Conservation (phyloP, 2,329 filamentous ascomycete genomes). For the Sphaerostilbella broomeana region DNA sequence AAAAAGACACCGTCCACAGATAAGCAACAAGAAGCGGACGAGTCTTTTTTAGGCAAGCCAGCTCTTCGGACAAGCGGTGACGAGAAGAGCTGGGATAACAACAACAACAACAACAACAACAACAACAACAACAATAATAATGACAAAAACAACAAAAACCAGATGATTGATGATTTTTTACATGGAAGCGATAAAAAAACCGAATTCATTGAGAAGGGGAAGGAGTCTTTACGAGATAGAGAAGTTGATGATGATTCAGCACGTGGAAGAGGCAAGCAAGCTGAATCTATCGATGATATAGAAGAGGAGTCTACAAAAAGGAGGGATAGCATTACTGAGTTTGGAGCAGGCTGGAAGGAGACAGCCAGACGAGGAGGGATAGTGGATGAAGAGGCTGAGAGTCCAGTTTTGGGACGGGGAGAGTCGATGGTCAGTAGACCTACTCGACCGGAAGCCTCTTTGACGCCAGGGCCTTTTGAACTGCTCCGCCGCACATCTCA, state of each 20-base stretch:
- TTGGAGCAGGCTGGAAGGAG: conserved; percentile 20
- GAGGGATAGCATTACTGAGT: conserved; percentile 17
- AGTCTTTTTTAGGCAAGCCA: conserved; percentile 40
- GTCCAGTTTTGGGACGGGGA: conserved; percentile 31
- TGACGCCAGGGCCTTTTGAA: conserved; percentile 16
- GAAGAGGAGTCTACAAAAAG: conserved; percentile 2
- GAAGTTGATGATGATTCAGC: no score
- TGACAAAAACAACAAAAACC: not conserved
- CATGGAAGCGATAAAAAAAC: not conserved
- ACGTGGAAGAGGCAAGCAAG: no score
- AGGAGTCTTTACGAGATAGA: no score
- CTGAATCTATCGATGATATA: not conserved
- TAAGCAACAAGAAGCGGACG: conserved; percentile 27
- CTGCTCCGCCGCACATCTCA: conserved; percentile 27
- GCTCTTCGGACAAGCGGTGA: conserved; percentile 39
- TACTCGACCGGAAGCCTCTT: not conserved
- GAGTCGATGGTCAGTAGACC: conserved; percentile 16
- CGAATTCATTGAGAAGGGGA: conserved; percentile 2
- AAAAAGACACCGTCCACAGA: conserved; percentile 16
- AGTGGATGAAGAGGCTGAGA: conserved; percentile 29
- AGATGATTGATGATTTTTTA: conserved; percentile 8
- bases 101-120: conserved; percentile 1
- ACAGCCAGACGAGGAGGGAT: conserved; percentile 18
- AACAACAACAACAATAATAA: no score
- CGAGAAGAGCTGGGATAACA: conserved; percentile 23